phyloP scores from a whole-genome alignment of 768 basidiomycete genomes.

The Cubamyces sp. region DNA sequence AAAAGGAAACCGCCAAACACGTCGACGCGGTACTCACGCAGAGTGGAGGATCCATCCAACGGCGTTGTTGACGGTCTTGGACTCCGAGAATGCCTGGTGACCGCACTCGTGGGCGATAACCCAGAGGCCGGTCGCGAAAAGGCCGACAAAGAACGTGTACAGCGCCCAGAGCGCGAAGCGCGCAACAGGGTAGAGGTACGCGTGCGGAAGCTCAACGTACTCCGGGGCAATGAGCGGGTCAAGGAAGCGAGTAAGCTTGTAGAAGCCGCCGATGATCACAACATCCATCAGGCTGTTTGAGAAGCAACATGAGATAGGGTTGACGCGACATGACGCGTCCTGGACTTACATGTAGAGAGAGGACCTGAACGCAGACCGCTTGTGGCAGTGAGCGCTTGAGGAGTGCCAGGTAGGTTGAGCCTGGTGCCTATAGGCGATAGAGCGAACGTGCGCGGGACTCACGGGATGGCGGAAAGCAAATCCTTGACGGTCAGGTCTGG shows the following conservation, averaged over 20 bases:
- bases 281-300: slow-evolving; percentile 71
- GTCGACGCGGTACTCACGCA: slow-evolving; percentile 51
- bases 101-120: slow-evolving; percentile 95
- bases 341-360: slow-evolving; percentile 71
- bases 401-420: not conserved
- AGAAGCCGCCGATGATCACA: slow-evolving; percentile 66
- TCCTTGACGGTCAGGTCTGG: slow-evolving; percentile 91
- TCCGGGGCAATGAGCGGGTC: slow-evolving; percentile 65
- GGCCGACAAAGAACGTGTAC: slow-evolving; percentile 81
- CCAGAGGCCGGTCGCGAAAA: slow-evolving; percentile 93
- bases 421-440: not conserved
- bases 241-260: slow-evolving; percentile 66
- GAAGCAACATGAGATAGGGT: slow-evolving; percentile 15
- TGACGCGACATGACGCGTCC: slow-evolving; percentile 7
- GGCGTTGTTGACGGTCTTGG: slow-evolving; percentile 87
- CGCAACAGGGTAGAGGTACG: slow-evolving; percentile 62
- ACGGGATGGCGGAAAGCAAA: slow-evolving; percentile 83
- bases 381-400: slow-evolving; percentile 78
- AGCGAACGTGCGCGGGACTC: slow-evolving; percentile 35
- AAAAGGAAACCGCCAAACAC: slow-evolving; percentile 1
- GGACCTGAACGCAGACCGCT: slow-evolving; percentile 85
- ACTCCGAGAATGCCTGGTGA: slow-evolving; percentile 95
- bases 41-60: slow-evolving; percentile 95
- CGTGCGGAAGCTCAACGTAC: slow-evolving; percentile 57
- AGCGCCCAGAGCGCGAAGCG: slow-evolving; percentile 75